Evolutionary conservation across 2,329 filamentous ascomycete genomes (phyloP).

Genomic region (Pezicula carpinea): DNA sequence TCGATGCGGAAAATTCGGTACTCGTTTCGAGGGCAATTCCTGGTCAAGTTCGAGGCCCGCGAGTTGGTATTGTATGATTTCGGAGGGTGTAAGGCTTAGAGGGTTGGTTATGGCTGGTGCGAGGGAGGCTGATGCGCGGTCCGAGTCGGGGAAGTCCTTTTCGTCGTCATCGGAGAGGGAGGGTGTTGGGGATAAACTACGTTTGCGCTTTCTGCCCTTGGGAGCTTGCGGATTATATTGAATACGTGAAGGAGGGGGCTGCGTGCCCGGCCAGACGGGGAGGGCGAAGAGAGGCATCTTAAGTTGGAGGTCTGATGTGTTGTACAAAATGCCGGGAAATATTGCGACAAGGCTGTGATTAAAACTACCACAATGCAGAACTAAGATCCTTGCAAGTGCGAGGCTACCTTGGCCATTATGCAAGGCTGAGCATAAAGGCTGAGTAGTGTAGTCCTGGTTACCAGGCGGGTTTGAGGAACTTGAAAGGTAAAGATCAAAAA

Average conservation of each 20-base stretch:
- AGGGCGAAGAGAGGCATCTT: conserved; percentile 23
- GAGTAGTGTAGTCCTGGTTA: too few relatives aligned
- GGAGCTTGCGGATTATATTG: conserved; percentile 6
- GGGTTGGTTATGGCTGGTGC: conserved; percentile 40
- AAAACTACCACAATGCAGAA: too few relatives aligned
- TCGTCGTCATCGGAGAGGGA: conserved; percentile 5
- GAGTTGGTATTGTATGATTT: conserved; percentile 47
- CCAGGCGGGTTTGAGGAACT: too few relatives aligned
- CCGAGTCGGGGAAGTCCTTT: not conserved
- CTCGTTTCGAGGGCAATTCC: conserved; percentile 32
- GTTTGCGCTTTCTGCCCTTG: conserved; percentile 18
- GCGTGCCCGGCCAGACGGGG: conserved; percentile 10
- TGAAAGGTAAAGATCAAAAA: too few relatives aligned
- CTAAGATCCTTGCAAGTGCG: too few relatives aligned
- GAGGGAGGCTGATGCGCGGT: not conserved
- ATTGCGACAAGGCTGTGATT: too few relatives aligned
- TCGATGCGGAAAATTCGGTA: conserved; percentile 49
- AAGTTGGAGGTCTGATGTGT: not conserved
- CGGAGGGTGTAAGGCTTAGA: conserved; percentile 47
- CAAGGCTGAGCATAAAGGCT: too few relatives aligned
- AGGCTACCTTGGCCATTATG: too few relatives aligned
- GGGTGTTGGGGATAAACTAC: conserved; percentile 5
- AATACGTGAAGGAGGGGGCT: conserved; percentile 5
- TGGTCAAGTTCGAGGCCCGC: conserved; percentile 49
- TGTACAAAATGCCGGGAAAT: too few relatives aligned